These are phyloP conservation scores for Aspergillus campestris DNA, from an alignment of 495 filamentous ascomycete genomes.

Conservation along the genomic window DNA sequence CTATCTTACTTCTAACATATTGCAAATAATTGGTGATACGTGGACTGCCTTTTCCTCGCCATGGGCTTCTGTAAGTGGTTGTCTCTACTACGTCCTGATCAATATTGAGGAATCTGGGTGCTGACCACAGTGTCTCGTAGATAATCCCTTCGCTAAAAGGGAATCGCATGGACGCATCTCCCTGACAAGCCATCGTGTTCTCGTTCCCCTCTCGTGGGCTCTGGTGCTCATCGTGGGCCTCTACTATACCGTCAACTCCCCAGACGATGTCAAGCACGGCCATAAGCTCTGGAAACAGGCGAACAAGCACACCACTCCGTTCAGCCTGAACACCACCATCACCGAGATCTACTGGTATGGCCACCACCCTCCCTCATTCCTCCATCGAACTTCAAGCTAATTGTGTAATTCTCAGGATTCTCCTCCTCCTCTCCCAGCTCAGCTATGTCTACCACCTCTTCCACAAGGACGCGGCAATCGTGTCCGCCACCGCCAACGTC, in stretches of 20 bases:
- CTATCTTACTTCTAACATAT: neutral
- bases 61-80: constrained; percentile 3
- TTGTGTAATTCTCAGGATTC: constrained; percentile 42
- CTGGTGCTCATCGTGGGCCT: constrained; percentile 58
- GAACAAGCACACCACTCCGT: constrained; percentile 55
- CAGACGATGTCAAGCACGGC: constrained; percentile 48
- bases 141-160: constrained; percentile 58
- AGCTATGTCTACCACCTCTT: constrained; percentile 72
- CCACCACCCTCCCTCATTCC: neutral
- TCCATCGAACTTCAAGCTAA: constrained; percentile 2
- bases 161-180: constrained; percentile 48
- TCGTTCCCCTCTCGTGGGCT: constrained; percentile 64
- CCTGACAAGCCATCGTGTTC: constrained; percentile 52
- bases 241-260: constrained; percentile 58
- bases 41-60: too few species aligned
- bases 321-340: constrained; percentile 63
- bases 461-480: constrained; percentile 46
- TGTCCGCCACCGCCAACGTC: constrained; percentile 64
- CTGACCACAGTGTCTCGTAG: neutral
- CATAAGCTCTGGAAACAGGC: constrained; percentile 65
- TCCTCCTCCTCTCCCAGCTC: constrained; percentile 65
- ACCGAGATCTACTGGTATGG: constrained; percentile 69
- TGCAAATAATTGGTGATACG: too few species aligned
- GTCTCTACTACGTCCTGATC: neutral
- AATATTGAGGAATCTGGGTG: neutral